Evolutionary conservation across 2,329 filamentous ascomycete genomes (phyloP).

Genomic region (Ceratocystis variospora): DNA sequence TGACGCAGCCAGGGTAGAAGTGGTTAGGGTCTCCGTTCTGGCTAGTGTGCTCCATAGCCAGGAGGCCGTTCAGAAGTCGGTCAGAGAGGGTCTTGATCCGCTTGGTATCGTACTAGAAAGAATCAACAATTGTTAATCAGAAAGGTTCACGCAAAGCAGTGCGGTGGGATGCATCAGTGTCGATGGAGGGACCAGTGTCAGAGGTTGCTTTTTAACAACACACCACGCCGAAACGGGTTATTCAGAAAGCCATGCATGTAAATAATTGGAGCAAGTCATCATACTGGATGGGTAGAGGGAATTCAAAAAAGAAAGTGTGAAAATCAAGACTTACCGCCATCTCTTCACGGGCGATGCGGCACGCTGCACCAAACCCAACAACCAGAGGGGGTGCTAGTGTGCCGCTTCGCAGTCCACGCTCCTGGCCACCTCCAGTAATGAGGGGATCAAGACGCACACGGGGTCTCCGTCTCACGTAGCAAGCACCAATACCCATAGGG

Average conservation of each 20-base stretch:
- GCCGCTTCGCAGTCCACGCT: constrained; percentile 85
- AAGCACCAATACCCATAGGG: constrained; percentile 91
- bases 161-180: background rate
- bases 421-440: constrained; percentile 91
- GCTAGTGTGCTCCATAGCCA: constrained; percentile 79
- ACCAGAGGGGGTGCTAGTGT: constrained; percentile 80
- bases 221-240: constrained; percentile 44
- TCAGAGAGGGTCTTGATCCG: constrained; percentile 73
- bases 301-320: constrained; percentile 15
- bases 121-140: constrained; percentile 4
- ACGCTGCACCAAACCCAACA: constrained; percentile 91
- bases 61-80: constrained; percentile 64
- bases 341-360: constrained; percentile 78
- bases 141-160: constrained; percentile 8
- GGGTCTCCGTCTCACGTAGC: constrained; percentile 83
- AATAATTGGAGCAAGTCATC: constrained; percentile 59
- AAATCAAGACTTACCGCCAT: constrained; percentile 57
- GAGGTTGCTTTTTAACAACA: constrained; percentile 57
- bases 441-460: constrained; percentile 90
- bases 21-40: constrained; percentile 73
- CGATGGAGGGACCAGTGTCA: constrained; percentile 30
- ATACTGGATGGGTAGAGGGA: constrained; percentile 27
- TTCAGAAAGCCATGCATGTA: constrained; percentile 89
- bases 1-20: constrained; percentile 94
- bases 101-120: constrained; percentile 73